phyloP scores from a whole-genome alignment of 1,139 yeast species.

The Taphrina communis region DNA sequence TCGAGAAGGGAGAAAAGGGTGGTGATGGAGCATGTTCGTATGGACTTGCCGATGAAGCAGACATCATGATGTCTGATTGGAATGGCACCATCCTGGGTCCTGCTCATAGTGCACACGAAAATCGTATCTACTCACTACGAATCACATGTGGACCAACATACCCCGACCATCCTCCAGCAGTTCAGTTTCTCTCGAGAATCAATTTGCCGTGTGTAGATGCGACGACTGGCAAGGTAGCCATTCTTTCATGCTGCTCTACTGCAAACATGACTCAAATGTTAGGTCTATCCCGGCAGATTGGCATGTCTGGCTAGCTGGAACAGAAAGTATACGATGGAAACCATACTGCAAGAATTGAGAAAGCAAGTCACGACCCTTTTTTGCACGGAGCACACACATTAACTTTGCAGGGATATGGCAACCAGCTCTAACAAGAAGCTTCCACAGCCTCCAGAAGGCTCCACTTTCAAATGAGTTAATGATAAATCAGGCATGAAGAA shows the following conservation, averaged over 20 bases:
- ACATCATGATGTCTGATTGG: conserved; percentile 91
- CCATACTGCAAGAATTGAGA: conserved; percentile 82
- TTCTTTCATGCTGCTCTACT: background rate
- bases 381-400: background rate
- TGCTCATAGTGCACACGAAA: conserved; percentile 83
- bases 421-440: conserved; percentile 79
- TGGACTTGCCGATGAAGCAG: conserved; percentile 86
- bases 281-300: conserved; percentile 65
- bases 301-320: conserved; percentile 84
- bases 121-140: conserved; percentile 83
- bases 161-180: conserved; percentile 87
- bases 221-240: conserved; percentile 59
- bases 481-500: background rate
- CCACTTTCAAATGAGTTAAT: conserved; percentile 28
- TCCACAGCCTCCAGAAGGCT: conserved; percentile 89
- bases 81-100: conserved; percentile 97
- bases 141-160: conserved; percentile 82
- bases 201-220: conserved; percentile 87
- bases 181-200: conserved; percentile 77
- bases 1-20: conserved; percentile 98
- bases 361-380: conserved; percentile 52
- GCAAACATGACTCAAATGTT: background rate
- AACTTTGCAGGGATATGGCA: conserved; percentile 70
- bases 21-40: conserved; percentile 97
- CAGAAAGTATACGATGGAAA: conserved; percentile 87